Evolutionary conservation across 108 stramenopile species (phyloP).

Genomic region (Conticribra guillardii): DNA sequence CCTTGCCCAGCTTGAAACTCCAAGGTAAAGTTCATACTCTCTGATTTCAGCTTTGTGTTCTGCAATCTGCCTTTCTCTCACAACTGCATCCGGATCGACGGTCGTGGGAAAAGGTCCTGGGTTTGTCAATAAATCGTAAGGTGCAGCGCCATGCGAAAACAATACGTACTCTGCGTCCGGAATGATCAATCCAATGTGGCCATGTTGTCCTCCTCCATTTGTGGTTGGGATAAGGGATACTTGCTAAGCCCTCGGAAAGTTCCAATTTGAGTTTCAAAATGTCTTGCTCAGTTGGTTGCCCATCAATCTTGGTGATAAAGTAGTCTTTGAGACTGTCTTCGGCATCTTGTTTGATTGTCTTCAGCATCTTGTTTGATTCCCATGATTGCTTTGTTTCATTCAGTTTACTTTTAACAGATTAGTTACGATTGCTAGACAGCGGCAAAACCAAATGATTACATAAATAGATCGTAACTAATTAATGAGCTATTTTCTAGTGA

Average conservation of each 20-base stretch:
- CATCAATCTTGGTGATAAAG: background rate
- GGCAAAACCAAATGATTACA: slow-evolving; percentile 14
- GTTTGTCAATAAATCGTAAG: background rate
- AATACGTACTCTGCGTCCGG: background rate
- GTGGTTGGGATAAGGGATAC: slow-evolving; percentile 1
- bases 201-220: too few species aligned
- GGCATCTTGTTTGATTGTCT: slow-evolving; percentile 5
- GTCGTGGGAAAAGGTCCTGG: slow-evolving; percentile 9
- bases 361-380: too few species aligned
- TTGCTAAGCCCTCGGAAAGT: background rate
- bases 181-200: too few species aligned
- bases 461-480: slow-evolving; percentile 35
- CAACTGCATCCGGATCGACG: slow-evolving; percentile 5
- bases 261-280: too few species aligned
- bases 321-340: slow-evolving; percentile 13
- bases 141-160: slow-evolving; percentile 1
- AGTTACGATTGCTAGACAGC: slow-evolving; percentile 19
- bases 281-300: slow-evolving; percentile 1
- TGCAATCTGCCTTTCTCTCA: slow-evolving; percentile 13
- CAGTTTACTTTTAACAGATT: slow-evolving; percentile 8
- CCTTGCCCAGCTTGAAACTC: too few species aligned
- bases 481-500: slow-evolving; percentile 21
- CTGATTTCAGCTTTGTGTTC: slow-evolving; percentile 19
- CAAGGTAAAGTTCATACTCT: slow-evolving; percentile 9
- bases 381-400: too few species aligned